Evolutionary conservation across 371 early-diverging fungal genomes (phyloP).

Genomic region (Mucor sp.): DNA sequence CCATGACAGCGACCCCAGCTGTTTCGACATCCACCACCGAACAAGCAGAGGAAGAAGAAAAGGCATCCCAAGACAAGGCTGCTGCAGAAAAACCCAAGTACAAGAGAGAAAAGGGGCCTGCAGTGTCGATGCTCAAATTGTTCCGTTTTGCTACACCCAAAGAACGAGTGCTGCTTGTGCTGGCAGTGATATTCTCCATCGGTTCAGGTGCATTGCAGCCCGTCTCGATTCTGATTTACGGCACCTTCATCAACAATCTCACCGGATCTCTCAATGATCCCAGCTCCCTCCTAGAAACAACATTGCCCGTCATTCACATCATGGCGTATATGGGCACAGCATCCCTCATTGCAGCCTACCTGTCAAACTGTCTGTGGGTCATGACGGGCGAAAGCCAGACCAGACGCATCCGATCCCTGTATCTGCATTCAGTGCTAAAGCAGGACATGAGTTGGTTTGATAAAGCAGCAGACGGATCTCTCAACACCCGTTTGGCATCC

Average conservation of each 20-base stretch:
- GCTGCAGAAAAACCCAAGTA: not conserved
- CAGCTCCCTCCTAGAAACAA: slow-evolving; percentile 11
- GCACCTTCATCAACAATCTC: slow-evolving; percentile 28
- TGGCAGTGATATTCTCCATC: slow-evolving; percentile 29
- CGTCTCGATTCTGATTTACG: slow-evolving; percentile 41
- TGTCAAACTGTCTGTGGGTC: slow-evolving; percentile 40
- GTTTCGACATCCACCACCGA: not conserved
- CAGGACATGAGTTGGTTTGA: slow-evolving; percentile 94
- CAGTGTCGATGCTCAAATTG: slow-evolving; percentile 30
- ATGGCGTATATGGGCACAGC: slow-evolving; percentile 48
- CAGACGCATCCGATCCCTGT: slow-evolving; percentile 41
- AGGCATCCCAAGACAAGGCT: not conserved
- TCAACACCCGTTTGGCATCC: slow-evolving; percentile 70
- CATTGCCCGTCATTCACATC: slow-evolving; percentile 34
- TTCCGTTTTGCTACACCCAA: slow-evolving; percentile 39
- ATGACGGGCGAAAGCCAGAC: slow-evolving; percentile 37
- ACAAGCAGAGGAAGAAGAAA: not conserved
- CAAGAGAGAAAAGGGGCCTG: slow-evolving; percentile 1
- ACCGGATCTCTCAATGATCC: slow-evolving; percentile 7
- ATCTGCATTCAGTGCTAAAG: slow-evolving; percentile 72
- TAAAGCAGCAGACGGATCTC: slow-evolving; percentile 57
- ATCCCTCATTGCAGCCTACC: slow-evolving; percentile 30
- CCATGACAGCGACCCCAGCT: not conserved
- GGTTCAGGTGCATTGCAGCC: slow-evolving; percentile 44
- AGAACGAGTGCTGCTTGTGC: slow-evolving; percentile 29